phyloP scores from a whole-genome alignment of 139 green algal species.

The Astrephomene gubernaculifera region DNA sequence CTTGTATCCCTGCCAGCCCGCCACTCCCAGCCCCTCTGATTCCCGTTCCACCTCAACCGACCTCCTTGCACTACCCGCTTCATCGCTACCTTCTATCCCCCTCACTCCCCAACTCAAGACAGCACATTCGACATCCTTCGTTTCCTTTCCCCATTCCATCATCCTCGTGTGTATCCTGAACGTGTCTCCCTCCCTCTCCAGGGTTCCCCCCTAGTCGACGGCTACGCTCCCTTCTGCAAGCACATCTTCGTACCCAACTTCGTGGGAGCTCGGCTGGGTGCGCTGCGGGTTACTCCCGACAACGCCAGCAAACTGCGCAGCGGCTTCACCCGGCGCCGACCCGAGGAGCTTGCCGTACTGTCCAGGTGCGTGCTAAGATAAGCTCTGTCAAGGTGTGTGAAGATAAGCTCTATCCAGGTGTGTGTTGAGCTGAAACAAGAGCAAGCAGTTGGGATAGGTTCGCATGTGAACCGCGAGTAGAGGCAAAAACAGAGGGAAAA shows the following conservation, averaged over 20 bases:
- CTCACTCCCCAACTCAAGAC: too few relatives aligned
- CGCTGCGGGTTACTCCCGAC: conserved; percentile 79
- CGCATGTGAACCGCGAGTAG: too few relatives aligned
- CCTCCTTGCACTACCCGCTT: too few relatives aligned
- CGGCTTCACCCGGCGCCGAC: conserved; percentile 79
- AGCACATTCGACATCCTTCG: too few relatives aligned
- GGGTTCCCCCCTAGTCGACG: conserved; percentile 73
- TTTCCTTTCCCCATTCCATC: too few relatives aligned
- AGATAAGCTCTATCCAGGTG: not conserved
- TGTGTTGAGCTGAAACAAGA: not conserved
- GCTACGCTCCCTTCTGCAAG: conserved; percentile 97
- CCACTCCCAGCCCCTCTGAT: too few relatives aligned
- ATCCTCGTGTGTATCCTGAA: too few relatives aligned
- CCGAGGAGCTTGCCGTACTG: conserved; percentile 91
- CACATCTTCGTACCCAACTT: conserved; percentile 96
- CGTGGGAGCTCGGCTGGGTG: conserved; percentile 68
- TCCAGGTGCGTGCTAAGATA: conserved; percentile 61
- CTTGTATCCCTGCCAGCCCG: too few relatives aligned
- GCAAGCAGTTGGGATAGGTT: too few relatives aligned
- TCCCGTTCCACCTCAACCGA: too few relatives aligned
- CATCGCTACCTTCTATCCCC: too few relatives aligned
- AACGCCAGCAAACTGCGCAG: conserved; percentile 81
- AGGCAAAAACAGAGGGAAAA: too few relatives aligned
- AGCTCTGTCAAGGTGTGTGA: not conserved
- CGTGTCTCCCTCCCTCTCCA: not conserved